Evolutionary conservation across 192 early-diverging fungal species (phyloP).

Genomic region (Endogone sp.): DNA sequence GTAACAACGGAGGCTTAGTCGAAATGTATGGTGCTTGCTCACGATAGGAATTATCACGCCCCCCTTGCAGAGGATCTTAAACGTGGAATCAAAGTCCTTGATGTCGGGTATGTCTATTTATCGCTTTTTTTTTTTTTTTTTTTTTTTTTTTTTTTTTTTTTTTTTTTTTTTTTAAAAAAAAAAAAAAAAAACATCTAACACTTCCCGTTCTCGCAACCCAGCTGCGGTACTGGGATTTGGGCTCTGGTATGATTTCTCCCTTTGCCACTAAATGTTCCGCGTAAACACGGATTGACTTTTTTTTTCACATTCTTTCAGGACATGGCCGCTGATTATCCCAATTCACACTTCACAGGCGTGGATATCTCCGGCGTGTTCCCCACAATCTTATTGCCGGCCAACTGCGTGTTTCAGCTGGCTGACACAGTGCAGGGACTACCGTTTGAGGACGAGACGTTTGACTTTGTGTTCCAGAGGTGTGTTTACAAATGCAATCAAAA

Average conservation of each 20-base stretch:
- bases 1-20: too few species aligned
- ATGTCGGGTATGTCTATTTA: slow-evolving; percentile 11
- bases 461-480: slow-evolving; percentile 41
- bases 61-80: neutral
- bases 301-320: slow-evolving; percentile 8
- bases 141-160: neutral
- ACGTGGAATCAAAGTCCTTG: slow-evolving; percentile 15
- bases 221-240: slow-evolving; percentile 23
- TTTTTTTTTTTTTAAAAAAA: too few species aligned
- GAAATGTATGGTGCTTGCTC: too few species aligned
- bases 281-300: too few species aligned
- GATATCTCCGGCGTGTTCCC: slow-evolving; percentile 21
- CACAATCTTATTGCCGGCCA: slow-evolving; percentile 19
- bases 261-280: too few species aligned
- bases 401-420: slow-evolving; percentile 25
- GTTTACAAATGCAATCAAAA: too few species aligned
- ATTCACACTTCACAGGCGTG: slow-evolving; percentile 27
- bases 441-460: slow-evolving; percentile 44
- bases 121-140: neutral
- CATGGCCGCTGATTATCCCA: slow-evolving; percentile 36
- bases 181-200: too few species aligned
- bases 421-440: slow-evolving; percentile 15
- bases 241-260: slow-evolving; percentile 6
- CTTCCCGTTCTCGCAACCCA: too few species aligned
- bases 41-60: neutral